Conservation (phyloP, 2,329 filamentous ascomycete species). For the Pyricularia grisea region DNA sequence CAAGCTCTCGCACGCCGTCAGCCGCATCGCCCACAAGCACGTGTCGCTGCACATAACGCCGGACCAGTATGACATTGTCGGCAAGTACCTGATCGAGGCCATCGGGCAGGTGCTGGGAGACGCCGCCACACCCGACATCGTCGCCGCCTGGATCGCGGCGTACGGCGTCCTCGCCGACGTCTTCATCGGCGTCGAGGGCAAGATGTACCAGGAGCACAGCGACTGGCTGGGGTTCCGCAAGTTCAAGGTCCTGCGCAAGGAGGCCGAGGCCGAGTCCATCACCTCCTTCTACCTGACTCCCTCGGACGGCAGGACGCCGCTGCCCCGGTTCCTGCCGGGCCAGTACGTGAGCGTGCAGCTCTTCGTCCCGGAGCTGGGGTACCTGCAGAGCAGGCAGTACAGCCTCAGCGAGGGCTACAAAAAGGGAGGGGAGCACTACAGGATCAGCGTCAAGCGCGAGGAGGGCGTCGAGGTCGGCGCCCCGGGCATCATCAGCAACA, state of each 20-base stretch:
- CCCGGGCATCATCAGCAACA: conserved; percentile 42
- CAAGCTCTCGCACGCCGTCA: conserved; percentile 43
- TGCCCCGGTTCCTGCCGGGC: conserved; percentile 58
- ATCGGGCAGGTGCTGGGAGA: conserved; percentile 59
- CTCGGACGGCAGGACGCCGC: conserved; percentile 37
- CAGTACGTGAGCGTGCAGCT: conserved; percentile 64
- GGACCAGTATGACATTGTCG: conserved; percentile 63
- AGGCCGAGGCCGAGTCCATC: conserved; percentile 51
- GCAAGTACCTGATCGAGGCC: conserved; percentile 55
- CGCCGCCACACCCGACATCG: conserved; percentile 56
- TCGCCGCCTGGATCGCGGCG: conserved; percentile 62
- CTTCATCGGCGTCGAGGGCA: conserved; percentile 55
- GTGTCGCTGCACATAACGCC: conserved; percentile 59
- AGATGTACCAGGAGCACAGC: conserved; percentile 41
- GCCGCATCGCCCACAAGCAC: conserved; percentile 71
- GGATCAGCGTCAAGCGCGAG: conserved; percentile 66
- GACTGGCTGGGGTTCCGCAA: conserved; percentile 38
- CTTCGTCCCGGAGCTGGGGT: conserved; percentile 49
- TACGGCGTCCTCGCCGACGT: conserved; percentile 63
- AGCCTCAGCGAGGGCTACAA: conserved; percentile 53
- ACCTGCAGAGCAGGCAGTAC: conserved; percentile 66
- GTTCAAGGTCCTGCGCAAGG: conserved; percentile 46
- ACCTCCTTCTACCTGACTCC: conserved; percentile 64
- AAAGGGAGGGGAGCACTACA: conserved; percentile 48
- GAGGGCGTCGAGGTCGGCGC: conserved; percentile 23